Evolutionary conservation across 176 grass and related monocot species (phyloP).

Genomic region (Lolium rigidum): DNA sequence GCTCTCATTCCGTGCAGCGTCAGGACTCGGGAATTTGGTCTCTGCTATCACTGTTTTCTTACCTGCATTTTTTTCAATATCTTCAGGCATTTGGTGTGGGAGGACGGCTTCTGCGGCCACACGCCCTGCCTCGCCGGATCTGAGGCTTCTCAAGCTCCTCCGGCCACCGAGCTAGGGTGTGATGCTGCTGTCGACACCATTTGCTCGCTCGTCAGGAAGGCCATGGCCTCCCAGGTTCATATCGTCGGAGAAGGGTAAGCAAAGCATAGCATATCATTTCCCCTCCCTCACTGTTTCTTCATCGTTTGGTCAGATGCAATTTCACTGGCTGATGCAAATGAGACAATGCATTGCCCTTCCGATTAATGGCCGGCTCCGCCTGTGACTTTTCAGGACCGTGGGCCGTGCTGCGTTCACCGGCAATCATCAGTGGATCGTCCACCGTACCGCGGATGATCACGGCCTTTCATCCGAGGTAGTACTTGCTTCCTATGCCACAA

Average conservation of each 20-base stretch:
- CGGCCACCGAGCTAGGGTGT: constrained; percentile 36
- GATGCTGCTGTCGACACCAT: constrained; percentile 52
- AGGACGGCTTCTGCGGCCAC: constrained; percentile 78
- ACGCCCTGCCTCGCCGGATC: constrained; percentile 58
- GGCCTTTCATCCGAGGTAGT: constrained; percentile 64
- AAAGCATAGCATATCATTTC: background rate
- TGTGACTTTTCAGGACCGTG: constrained; percentile 55
- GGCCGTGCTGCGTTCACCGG: constrained; percentile 73
- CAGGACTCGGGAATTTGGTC: constrained; percentile 6
- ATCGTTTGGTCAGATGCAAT: constrained; percentile 6
- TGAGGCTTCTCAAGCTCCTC: constrained; percentile 45
- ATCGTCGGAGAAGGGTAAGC: constrained; percentile 70
- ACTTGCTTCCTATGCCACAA: constrained; percentile 41
- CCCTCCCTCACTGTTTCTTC: background rate
- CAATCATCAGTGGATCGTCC: constrained; percentile 75
- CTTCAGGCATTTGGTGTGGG: constrained; percentile 87
- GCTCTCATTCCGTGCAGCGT: background rate
- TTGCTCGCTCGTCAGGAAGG: constrained; percentile 61
- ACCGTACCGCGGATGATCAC: constrained; percentile 52
- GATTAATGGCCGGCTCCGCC: constrained; percentile 26
- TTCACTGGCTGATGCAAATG: constrained; percentile 28
- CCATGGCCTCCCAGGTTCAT: constrained; percentile 75
- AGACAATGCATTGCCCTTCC: constrained; percentile 23
- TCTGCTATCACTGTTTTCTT: background rate
- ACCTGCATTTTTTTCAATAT: constrained; percentile 25